phyloP scores from a whole-genome alignment of 495 filamentous ascomycete genomes.

The Penicillium paxilli region DNA sequence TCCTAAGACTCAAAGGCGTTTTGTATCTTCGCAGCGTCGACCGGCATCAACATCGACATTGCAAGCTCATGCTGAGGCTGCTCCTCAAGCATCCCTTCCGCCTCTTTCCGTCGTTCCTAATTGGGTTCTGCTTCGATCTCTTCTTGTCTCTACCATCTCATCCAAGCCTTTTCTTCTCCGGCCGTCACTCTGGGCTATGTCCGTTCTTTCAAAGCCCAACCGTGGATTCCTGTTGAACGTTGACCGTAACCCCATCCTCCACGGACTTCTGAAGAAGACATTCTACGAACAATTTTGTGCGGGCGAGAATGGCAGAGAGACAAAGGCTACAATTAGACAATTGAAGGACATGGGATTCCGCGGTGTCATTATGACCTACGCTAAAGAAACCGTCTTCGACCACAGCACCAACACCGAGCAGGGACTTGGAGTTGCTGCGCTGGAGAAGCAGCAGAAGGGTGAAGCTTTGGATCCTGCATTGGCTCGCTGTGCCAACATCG shows the following conservation, averaged over 20 bases:
- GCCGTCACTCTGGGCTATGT: conserved; percentile 64
- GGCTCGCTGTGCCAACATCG: conserved; percentile 53
- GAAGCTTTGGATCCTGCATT: not conserved
- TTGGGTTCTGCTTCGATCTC: conserved; percentile 67
- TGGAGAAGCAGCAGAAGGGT: conserved; percentile 15
- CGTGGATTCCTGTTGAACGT: conserved; percentile 33
- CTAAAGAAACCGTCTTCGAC: conserved; percentile 46
- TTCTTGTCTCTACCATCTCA: conserved; percentile 73
- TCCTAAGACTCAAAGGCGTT: not conserved
- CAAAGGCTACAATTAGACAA: conserved; percentile 29
- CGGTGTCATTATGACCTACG: conserved; percentile 49
- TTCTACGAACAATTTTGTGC: conserved; percentile 52
- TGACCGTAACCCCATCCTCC: conserved; percentile 43
- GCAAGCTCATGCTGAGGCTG: conserved; percentile 1
- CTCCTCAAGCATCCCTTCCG: conserved; percentile 18
- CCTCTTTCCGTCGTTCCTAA: conserved; percentile 70
- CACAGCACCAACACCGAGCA: conserved; percentile 29
- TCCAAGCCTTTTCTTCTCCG: conserved; percentile 67
- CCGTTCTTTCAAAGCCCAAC: conserved; percentile 47
- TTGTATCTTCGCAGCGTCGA: conserved; percentile 1
- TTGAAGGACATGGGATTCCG: conserved; percentile 43
- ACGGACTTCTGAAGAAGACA: conserved; percentile 41
- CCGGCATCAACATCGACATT: conserved; percentile 17
- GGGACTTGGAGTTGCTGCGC: conserved; percentile 22
- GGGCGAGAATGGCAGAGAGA: conserved; percentile 38